Evolutionary conservation across 2,329 filamentous ascomycete genomes (phyloP).

Genomic region (Alternaria novae-zelandiae): DNA sequence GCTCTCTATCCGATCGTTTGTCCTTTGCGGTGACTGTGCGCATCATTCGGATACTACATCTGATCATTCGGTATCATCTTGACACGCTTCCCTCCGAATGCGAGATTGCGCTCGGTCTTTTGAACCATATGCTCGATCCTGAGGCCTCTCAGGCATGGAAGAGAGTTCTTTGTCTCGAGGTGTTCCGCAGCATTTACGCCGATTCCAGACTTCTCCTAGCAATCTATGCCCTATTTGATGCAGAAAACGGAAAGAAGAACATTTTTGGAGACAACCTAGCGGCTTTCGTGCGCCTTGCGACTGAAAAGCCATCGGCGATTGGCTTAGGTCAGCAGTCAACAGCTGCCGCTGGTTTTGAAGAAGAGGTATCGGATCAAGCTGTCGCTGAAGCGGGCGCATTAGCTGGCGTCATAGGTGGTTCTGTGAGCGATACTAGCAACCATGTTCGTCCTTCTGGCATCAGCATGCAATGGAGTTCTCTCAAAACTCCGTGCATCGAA

Average conservation of each 20-base stretch:
- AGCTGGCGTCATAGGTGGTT: slow-evolving; percentile 79
- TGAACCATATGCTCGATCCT: slow-evolving; percentile 87
- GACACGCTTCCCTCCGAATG: slow-evolving; percentile 77
- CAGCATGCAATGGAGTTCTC: slow-evolving; percentile 87
- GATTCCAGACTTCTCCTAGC: slow-evolving; percentile 79
- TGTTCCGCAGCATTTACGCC: slow-evolving; percentile 83
- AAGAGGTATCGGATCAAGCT: slow-evolving; percentile 76
- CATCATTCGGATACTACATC: slow-evolving; percentile 80
- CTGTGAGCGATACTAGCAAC: slow-evolving; percentile 64
- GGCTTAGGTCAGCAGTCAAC: slow-evolving; percentile 89
- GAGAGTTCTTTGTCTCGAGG: slow-evolving; percentile 86
- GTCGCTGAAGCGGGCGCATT: slow-evolving; percentile 88
- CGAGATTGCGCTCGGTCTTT: slow-evolving; percentile 78
- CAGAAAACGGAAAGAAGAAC: slow-evolving; percentile 71
- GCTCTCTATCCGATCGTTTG: slow-evolving; percentile 76
- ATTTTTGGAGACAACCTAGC: slow-evolving; percentile 84
- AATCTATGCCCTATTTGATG: slow-evolving; percentile 83
- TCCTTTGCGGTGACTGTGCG: slow-evolving; percentile 84
- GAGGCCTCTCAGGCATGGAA: slow-evolving; percentile 83
- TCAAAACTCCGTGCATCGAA: slow-evolving; percentile 88
- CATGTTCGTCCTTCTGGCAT: slow-evolving; percentile 76
- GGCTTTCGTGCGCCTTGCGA: slow-evolving; percentile 88
- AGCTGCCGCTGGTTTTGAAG: slow-evolving; percentile 69
- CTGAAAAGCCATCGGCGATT: slow-evolving; percentile 87
- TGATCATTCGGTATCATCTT: slow-evolving; percentile 80